phyloP scores from a whole-genome alignment of 257 asterid genomes.

The Fraxinus excelsior region DNA sequence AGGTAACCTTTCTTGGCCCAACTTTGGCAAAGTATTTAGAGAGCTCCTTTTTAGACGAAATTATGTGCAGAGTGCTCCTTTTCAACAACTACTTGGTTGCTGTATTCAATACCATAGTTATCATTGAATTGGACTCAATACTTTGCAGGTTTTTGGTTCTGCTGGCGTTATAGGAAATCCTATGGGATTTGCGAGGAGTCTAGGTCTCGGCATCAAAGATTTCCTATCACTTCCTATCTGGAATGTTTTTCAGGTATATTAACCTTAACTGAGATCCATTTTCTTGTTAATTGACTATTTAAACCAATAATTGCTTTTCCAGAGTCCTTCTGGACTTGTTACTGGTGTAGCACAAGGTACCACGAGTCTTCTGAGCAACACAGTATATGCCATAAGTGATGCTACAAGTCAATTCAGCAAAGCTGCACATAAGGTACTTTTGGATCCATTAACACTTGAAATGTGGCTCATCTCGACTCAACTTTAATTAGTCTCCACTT shows the following conservation, averaged over 20 bases:
- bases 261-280: conserved; percentile 8
- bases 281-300: not conserved
- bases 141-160: conserved; percentile 86
- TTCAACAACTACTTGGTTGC: not conserved
- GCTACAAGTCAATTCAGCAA: conserved; percentile 96
- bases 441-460: conserved; percentile 25
- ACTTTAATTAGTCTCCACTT: conserved; percentile 25
- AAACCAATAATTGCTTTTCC: conserved; percentile 37
- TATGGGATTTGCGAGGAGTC: conserved; percentile 89
- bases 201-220: conserved; percentile 91
- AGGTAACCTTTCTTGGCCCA: conserved; percentile 53
- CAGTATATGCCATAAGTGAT: conserved; percentile 93
- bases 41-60: not conserved
- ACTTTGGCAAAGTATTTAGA: conserved; percentile 16
- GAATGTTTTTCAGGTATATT: conserved; percentile 76
- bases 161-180: conserved; percentile 99
- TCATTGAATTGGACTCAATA: conserved; percentile 21
- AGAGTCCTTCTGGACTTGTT: conserved; percentile 93
- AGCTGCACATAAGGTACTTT: conserved; percentile 90
- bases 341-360: conserved; percentile 98
- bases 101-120: not conserved
- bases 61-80: not conserved
- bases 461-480: conserved; percentile 23
- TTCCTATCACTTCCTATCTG: conserved; percentile 87
- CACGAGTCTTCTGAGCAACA: conserved; percentile 89